Conservation (phyloP, 2,329 filamentous ascomycete genomes). For the Botrytis byssoidea region DNA sequence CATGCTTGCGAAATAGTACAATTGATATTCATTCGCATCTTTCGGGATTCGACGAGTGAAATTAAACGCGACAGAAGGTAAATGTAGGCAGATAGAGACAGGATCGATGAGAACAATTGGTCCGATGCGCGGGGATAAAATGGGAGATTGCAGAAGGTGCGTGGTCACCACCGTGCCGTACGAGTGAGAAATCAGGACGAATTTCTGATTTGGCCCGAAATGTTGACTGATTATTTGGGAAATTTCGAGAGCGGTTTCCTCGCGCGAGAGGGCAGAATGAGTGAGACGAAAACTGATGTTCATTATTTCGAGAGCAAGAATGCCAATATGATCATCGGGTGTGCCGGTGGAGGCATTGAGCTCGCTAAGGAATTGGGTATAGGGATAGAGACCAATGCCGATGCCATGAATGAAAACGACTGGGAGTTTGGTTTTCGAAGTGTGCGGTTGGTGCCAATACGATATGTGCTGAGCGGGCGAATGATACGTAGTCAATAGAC, state of each 20-base stretch:
- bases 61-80: slow-evolving; percentile 63
- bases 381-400: slow-evolving; percentile 58
- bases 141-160: slow-evolving; percentile 50
- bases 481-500: slow-evolving; percentile 45
- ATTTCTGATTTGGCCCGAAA: slow-evolving; percentile 45
- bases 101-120: slow-evolving; percentile 58
- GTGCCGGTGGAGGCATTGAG: slow-evolving; percentile 44
- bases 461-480: slow-evolving; percentile 50
- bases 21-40: slow-evolving; percentile 55
- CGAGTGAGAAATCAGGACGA: slow-evolving; percentile 53
- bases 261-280: slow-evolving; percentile 45
- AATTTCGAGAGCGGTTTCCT: slow-evolving; percentile 53
- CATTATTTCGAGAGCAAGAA: slow-evolving; percentile 59
- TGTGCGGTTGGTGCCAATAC: slow-evolving; percentile 63
- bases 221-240: slow-evolving; percentile 51
- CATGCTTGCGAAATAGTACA: slow-evolving; percentile 59
- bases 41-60: slow-evolving; percentile 49
- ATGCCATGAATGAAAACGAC: slow-evolving; percentile 64
- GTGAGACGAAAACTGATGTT: slow-evolving; percentile 59
- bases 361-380: slow-evolving; percentile 53
- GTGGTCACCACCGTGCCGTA: slow-evolving; percentile 56
- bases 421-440: slow-evolving; percentile 54
- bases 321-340: slow-evolving; percentile 51
- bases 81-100: slow-evolving; percentile 58
- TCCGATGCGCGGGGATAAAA: slow-evolving; percentile 46